Base-by-base conservation (phyloP, 768 basidiomycete species). In the Phaeolepiota aurea region DNA sequence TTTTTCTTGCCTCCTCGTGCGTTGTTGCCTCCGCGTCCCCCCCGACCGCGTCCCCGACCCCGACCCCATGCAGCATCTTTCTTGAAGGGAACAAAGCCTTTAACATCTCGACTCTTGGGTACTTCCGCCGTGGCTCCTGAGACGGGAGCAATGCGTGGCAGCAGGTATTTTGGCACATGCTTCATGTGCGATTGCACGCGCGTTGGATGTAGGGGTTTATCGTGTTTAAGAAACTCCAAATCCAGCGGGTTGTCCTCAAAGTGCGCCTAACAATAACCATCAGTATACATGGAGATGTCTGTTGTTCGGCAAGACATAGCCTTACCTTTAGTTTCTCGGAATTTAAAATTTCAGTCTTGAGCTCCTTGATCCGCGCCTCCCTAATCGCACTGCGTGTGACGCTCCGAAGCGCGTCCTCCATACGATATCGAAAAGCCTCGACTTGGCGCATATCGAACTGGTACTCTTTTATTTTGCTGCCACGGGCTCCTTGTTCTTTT, bases 241-340 rank as follows among this genome's bases (percentile, higher is more conserved):
- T 97, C 93, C 5, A 88, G 69, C 1, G 94, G 94, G 55, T 98
- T 92, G 54, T 97, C 92, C 54, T 97, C 92, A 47, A 99, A 97
- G 61, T 98, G 94, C 4, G 92, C 90, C 93, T 97, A 2, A 15
- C 31, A 47, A 42, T 22, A 21, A 10, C n/a, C n/a, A n/a, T 20
- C 32, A 42, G 44, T 10, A 45, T 32, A 30, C 23, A 31, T 10
- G 39, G 19, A 37, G 25, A 18, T 16, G 11, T 20, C 38, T 20
- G 20, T 19, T 20, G n/a, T 13, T 11, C 5, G 32, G 20, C 7
- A 19, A 11, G 36, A 18, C 20, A 23, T n/a, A 11, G 11, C 38
- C 75, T 23, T 44, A 92, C 93, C 77, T 97, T 97, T 36, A 98
- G 76, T 62, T 93, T 97, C 53, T 94, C 91, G 32, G 90, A 93